Evolutionary conservation across 2,329 filamentous ascomycete genomes (phyloP).

Genomic region (Sclerotinia borealis): DNA sequence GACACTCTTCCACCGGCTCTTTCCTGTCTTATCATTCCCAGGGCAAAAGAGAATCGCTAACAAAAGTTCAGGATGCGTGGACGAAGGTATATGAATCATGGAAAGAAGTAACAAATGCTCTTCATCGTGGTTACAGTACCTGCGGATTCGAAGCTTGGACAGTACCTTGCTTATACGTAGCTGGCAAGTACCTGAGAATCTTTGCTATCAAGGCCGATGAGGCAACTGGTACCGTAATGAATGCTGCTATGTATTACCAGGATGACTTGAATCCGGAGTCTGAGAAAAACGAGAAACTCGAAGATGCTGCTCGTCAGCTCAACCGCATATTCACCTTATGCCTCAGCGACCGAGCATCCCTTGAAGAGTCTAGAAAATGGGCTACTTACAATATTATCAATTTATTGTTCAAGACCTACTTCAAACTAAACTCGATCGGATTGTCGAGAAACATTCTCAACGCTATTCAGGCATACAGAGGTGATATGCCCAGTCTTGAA

Average conservation of each 20-base stretch:
- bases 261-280: constrained; percentile 76
- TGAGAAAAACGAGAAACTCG: constrained; percentile 76
- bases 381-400: constrained; percentile 94
- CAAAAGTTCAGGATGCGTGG: constrained; percentile 42
- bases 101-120: constrained; percentile 72
- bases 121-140: constrained; percentile 77
- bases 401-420: constrained; percentile 96
- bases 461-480: constrained; percentile 68
- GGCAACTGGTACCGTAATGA: constrained; percentile 46
- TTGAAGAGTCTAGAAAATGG: constrained; percentile 94
- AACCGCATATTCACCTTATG: constrained; percentile 91
- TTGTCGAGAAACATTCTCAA: constrained; percentile 85
- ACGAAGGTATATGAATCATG: constrained; percentile 79
- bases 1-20: not conserved
- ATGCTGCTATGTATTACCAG: constrained; percentile 48
- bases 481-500: constrained; percentile 74
- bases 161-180: constrained; percentile 81
- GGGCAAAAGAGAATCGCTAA: not conserved
- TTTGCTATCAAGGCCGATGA: constrained; percentile 91
- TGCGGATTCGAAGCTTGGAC: constrained; percentile 81
- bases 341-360: constrained; percentile 74
- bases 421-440: constrained; percentile 86
- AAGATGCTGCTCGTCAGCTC: constrained; percentile 84
- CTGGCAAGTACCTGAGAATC: constrained; percentile 76
- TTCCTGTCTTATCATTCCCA: not conserved